These are phyloP conservation scores for Daldinia sp. DNA, from an alignment of 2,329 filamentous ascomycete species.

Conservation along the genomic window DNA sequence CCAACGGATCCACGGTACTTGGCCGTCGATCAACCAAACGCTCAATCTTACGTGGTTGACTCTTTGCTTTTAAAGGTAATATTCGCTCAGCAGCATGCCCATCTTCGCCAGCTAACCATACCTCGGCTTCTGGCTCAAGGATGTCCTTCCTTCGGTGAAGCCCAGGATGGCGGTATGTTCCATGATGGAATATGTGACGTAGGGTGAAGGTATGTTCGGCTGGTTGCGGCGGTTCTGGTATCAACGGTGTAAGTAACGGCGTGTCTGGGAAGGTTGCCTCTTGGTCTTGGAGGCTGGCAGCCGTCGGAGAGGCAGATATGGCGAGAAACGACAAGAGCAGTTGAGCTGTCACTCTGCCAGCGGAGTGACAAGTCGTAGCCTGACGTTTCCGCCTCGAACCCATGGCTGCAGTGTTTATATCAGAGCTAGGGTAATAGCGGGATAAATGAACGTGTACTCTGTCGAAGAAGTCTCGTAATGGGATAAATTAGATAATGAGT, in stretches of 20 bases:
- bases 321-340: slow-evolving; percentile 76
- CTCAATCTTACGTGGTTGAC: slow-evolving; percentile 77
- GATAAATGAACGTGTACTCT: slow-evolving; percentile 5
- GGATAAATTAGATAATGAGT: slow-evolving; percentile 9
- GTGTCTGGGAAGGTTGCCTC: slow-evolving; percentile 60
- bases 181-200: slow-evolving; percentile 93
- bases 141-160: slow-evolving; percentile 85
- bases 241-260: slow-evolving; percentile 55
- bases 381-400: slow-evolving; percentile 46
- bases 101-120: slow-evolving; percentile 74
- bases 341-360: slow-evolving; percentile 71
- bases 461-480: slow-evolving; percentile 10
- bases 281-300: slow-evolving; percentile 53
- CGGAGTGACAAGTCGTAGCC: slow-evolving; percentile 62
- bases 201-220: slow-evolving; percentile 73
- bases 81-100: slow-evolving; percentile 64
- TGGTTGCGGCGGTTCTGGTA: slow-evolving; percentile 60
- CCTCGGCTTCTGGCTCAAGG: slow-evolving; percentile 64
- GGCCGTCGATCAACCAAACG: slow-evolving; percentile 83
- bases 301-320: slow-evolving; percentile 60
- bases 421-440: neutral
- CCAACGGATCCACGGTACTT: slow-evolving; percentile 80
- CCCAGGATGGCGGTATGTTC: slow-evolving; percentile 79
- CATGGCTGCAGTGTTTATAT: slow-evolving; percentile 40
- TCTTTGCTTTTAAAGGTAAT: slow-evolving; percentile 70